Conservation (phyloP, 306 rosid species). For the Medicago ruthenica region DNA sequence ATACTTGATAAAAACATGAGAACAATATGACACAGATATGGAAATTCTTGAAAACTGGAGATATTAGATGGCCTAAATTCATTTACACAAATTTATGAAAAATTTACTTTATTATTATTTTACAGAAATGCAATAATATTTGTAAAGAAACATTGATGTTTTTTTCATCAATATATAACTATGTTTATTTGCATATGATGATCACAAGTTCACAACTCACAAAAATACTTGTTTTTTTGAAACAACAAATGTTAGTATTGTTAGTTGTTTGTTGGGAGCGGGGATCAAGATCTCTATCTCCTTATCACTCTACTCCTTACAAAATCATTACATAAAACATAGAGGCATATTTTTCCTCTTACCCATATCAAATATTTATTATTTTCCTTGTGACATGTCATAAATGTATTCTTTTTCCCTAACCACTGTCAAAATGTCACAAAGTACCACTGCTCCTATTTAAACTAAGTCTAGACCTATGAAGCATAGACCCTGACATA, state of each 20-base stretch:
- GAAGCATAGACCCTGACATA: neutral
- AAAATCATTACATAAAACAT: neutral
- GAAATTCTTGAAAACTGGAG: neutral
- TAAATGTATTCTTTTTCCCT: neutral
- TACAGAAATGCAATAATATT: neutral
- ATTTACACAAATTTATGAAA: neutral
- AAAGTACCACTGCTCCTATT: neutral
- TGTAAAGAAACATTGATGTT: neutral
- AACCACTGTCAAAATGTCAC: neutral
- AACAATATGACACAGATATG: neutral
- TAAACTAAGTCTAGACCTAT: neutral
- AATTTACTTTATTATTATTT: neutral
- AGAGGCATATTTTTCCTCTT: neutral
- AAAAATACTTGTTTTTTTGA: neutral
- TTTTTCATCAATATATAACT: neutral
- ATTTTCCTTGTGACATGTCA: neutral
- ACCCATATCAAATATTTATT: neutral
- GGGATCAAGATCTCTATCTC: neutral
- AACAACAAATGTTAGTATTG: neutral
- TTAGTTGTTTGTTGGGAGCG: neutral
- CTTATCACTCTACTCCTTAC: neutral
- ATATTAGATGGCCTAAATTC: neutral
- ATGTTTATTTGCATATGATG: neutral
- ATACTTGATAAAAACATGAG: neutral
- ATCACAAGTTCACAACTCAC: neutral